phyloP scores from a whole-genome alignment of 2,329 filamentous ascomycete genomes.

The Colletotrichum melonis region DNA sequence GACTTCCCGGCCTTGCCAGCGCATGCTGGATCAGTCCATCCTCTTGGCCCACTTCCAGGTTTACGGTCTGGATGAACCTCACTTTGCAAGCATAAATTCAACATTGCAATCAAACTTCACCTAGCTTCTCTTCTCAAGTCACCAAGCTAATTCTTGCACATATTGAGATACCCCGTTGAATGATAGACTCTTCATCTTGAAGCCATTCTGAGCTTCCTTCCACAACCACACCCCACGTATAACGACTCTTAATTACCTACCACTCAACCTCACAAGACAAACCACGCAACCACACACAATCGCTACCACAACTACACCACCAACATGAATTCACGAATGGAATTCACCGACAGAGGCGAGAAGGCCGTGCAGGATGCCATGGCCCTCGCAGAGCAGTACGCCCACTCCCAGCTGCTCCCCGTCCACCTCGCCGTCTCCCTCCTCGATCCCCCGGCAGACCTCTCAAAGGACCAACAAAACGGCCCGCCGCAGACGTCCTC shows the following conservation, averaged over 20 bases:
- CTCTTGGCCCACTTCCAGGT: slow-evolving; percentile 33
- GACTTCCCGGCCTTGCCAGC: slow-evolving; percentile 25
- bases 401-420: slow-evolving; percentile 90
- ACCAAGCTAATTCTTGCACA: slow-evolving; percentile 9
- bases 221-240: not conserved
- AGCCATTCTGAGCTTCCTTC: slow-evolving; percentile 29
- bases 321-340: slow-evolving; percentile 81
- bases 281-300: slow-evolving; percentile 33
- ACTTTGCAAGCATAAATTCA: slow-evolving; percentile 28
- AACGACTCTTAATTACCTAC: slow-evolving; percentile 17
- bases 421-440: slow-evolving; percentile 89
- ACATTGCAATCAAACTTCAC: not conserved
- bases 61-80: slow-evolving; percentile 7
- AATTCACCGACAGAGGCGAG: slow-evolving; percentile 93
- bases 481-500: slow-evolving; percentile 73
- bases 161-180: slow-evolving; percentile 30
- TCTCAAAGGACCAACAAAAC: slow-evolving; percentile 87
- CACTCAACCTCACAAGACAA: not conserved
- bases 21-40: slow-evolving; percentile 30
- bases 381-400: slow-evolving; percentile 87
- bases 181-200: slow-evolving; percentile 34
- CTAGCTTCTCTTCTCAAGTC: not conserved
- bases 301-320: slow-evolving; percentile 38
- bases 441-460: slow-evolving; percentile 79
- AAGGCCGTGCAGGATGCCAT: slow-evolving; percentile 92